Percentiles rank a stretch among this genome's conserved stretches.
Evolutionary conservation across 2,329 filamentous ascomycete species (phyloP).

Genomic region (Metarhizium humberi): DNA sequence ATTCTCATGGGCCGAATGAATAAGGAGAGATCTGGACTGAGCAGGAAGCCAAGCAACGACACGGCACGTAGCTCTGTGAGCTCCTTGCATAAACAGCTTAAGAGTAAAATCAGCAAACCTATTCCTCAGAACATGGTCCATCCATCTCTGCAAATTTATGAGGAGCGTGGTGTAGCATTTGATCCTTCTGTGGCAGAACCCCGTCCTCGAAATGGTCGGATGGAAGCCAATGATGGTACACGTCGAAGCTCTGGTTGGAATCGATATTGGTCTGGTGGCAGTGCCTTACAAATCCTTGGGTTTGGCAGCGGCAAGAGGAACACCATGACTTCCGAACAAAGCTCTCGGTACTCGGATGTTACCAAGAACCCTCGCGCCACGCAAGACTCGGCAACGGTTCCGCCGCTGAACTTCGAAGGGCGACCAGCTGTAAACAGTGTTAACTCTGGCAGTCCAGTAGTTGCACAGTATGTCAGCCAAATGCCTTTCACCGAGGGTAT

Average conservation of each 20-base stretch:
- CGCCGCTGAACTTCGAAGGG: constrained; percentile 58
- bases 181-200: constrained; percentile 23
- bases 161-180: constrained; percentile 32
- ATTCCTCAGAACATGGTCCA: constrained; percentile 36
- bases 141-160: constrained; percentile 25
- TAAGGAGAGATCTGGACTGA: constrained; percentile 34
- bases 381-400: constrained; percentile 59
- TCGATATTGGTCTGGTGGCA: constrained; percentile 67
- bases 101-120: constrained; percentile 53
- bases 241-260: constrained; percentile 68
- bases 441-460: constrained; percentile 58
- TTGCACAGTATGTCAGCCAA: constrained; percentile 48
- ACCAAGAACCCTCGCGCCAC: constrained; percentile 34
- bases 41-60: constrained; percentile 47
- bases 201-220: constrained; percentile 23
- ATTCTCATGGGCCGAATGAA: constrained; percentile 56
- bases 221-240: constrained; percentile 30
- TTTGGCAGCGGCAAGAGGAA: constrained; percentile 40
- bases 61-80: constrained; percentile 38
- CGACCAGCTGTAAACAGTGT: constrained; percentile 57
- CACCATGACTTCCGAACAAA: constrained; percentile 45
- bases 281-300: constrained; percentile 56
- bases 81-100: constrained; percentile 53
- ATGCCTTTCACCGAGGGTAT: constrained; percentile 47
- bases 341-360: constrained; percentile 44